Conservation (phyloP, 371 early-diverging fungal species). For the Umbelopsis sp. region DNA sequence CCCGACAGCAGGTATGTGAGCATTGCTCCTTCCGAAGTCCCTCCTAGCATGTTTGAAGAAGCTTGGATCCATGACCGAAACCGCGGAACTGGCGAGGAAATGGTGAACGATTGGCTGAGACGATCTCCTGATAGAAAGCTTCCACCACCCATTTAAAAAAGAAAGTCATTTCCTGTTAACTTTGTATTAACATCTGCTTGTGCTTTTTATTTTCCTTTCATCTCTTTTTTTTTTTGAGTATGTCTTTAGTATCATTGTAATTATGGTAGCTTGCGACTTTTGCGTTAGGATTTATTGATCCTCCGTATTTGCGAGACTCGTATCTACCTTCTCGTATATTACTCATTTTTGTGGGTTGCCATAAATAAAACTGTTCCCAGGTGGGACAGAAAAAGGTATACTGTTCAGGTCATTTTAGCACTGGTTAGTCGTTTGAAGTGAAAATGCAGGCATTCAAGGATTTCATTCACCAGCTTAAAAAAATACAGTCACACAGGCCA, state of each 20-base stretch:
- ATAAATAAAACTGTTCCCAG: background rate
- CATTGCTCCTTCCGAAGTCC: constrained; percentile 11
- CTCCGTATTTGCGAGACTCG: no score
- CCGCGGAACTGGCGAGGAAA: background rate
- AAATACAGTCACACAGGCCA: background rate
- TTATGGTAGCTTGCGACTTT: no score
- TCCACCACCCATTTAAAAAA: background rate
- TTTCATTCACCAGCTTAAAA: no score
- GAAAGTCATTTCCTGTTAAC: no score
- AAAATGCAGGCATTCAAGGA: no score
- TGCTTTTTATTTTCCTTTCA: background rate
- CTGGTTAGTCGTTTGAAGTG: no score
- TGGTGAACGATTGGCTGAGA: constrained; percentile 8
- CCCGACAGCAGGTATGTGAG: background rate
- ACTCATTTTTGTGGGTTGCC: background rate
- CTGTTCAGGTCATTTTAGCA: background rate
- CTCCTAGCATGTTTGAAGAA: constrained; percentile 11
- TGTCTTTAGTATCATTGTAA: background rate
- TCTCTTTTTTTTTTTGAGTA: no score
- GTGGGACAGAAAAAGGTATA: background rate
- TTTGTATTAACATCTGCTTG: background rate
- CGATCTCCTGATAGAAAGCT: constrained; percentile 15
- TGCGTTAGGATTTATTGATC: no score
- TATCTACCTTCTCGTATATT: no score
- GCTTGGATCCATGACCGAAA: constrained; percentile 10